Base-by-base conservation (phyloP, 352 stramenopile species). In the Saprolegnia parasitica region DNA sequence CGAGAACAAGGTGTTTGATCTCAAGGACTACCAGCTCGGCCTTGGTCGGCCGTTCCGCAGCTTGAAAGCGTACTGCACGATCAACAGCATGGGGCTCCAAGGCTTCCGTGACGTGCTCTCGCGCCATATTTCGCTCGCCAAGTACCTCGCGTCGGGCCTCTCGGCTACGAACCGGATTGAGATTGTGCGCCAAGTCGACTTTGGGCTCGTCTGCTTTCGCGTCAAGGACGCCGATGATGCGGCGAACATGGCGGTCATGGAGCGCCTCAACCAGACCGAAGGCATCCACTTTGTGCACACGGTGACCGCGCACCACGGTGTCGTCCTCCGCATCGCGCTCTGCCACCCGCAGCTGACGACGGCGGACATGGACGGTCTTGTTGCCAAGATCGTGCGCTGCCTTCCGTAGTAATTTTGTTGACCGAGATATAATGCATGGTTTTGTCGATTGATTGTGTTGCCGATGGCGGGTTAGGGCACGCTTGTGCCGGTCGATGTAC, bases 1-100 rank as follows among this genome's bases (percentile, higher is more conserved):
- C n/a, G 61, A 79, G 20, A 58, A 49, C 20, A 40, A 64, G n/a
- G 72, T 76, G 47, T 72, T 77, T 5, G 78, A 89, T 63, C 89
- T 87, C 74, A 87, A 89, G 56, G 81, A 92, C 75, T 92, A 83
- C 81, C 84, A 92, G 60, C 77, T 92, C 26, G 78, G 78, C 32
- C 75, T 91, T n/a, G 81, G 82, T 9, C 77, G 82, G 18, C 78
- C 79, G n/a, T 91, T 90, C 72, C 79, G 81, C 58, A 72, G 76
- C 29, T 75, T 91, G 45, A 91, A 90, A 77, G 72, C 89, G 35
- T 91, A 78, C 77, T 90, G 88, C 67, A 85, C 82, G 21, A 75
- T 90, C 61, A 78, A 83, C 55, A 79, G 78, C 58, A 84, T 90
- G 40, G 84, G 84, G n/a, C 78, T 81, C 8, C 68, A 68, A 26